Evolutionary conservation across 305 asterid species (phyloP), one percentile per base, ranked within the genome.

Genomic region (Solanum hybrid): DNA sequence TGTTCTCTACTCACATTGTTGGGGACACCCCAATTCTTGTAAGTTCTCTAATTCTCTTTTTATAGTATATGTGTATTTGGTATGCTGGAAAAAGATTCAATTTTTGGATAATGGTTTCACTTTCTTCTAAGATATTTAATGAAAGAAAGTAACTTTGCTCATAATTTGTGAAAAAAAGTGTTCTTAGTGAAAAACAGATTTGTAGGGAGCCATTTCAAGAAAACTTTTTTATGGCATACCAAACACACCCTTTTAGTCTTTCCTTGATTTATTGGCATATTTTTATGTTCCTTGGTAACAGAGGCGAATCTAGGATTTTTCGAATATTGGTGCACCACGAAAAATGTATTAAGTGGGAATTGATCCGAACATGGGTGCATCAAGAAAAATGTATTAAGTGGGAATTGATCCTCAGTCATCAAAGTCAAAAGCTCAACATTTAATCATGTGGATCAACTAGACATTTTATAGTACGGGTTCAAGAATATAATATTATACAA

Each of bases 1-100:
- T 91, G 89, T 96, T 90, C 89, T 96, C 98, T 22, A 93, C 99
- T 17, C 94, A 89, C 87, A 91, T 95, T 86, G 95, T 94, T 77
- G 95, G 96, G n/a, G 97, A 95, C 89, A 91, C 92, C 86, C 98
- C 95, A 79, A 86, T 96, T 91, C 93, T 95, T 77, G 98, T 95
- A 92, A 90, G 88, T 86, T 69, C 13, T 14, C 86, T 15, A 5
- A 4, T 27, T 34, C 87, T 87, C 31, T 76, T 66, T 60, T 82
- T 82, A 17, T 42, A 27, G 3, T 42, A 81, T 14, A 40, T 15
- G 64, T 82, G 27, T 13, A 81, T 27, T 17, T 84, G 40, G 10
- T 84, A 15, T 82, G 40, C 73, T 82, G 19, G 19, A 29, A 84
- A 26, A 45, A 84, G 36, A 29, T 29, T 51, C 14, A 10, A 5